Base-by-base conservation (phyloP, 1,284 basidiomycete genomes). In the Peniophora sp. region DNA sequence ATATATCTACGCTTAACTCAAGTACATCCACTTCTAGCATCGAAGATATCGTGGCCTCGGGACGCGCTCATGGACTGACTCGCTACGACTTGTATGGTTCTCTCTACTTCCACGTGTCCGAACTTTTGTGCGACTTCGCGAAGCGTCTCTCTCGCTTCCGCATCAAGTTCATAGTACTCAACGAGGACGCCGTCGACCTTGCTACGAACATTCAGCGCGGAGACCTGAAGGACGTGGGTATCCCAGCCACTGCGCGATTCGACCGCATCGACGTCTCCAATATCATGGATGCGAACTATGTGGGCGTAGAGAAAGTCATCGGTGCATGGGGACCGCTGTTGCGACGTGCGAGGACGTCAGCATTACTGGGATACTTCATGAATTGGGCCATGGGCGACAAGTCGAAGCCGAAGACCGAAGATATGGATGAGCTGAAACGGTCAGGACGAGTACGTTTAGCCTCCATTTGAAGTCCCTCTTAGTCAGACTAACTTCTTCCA, bases 221-320 rank as follows among this genome's bases (percentile, higher is more conserved):
- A 6, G n/a, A n/a, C n/a, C n/a, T n/a, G n/a, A n/a, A n/a, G n/a
- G n/a, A n/a, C 2, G 61, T 64, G 61, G 11, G 20, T 68, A 22
- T 56, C 61, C 2, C 10, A 59, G 0, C 56, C 59, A n/a, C n/a
- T n/a, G 0, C 58, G 50, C 53, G 56, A 17, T 76, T 76, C 54
- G 69, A 75, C 52, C 66, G 73, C 1, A 67, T 77, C 46, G 66
- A 71, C 17, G 69, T 72, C 1, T 73, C 73, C 2, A 75, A 75
- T 49, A 69, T 73, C 34, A 50, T 74, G 48, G 74, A 76, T 50
- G 50, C 45, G 10, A 65, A 71, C 12, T 73, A 73, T 34, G 62
- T 63, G 14, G 73, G 74, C 9, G 56, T 72, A n/a, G 47, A 48
- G 25, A 41, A 46, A 1, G 64, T 69, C 6, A 49, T 72, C 14